Base-by-base conservation (phyloP, 768 basidiomycete species). In the Ramaria sp. region DNA sequence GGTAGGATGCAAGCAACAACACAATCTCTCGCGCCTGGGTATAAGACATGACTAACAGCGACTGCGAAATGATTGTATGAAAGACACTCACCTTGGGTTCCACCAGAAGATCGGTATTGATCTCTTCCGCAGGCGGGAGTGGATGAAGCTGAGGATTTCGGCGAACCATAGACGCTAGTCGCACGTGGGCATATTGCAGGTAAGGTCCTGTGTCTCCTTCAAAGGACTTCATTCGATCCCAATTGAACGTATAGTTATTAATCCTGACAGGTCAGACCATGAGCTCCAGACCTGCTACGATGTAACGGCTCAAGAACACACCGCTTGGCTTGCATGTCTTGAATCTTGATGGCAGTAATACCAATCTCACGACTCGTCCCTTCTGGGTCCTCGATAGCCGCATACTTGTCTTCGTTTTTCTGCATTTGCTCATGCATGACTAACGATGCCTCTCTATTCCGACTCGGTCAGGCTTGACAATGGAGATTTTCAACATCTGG, bases 371-470 rank as follows among this genome's bases (percentile, higher is more conserved):
- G 75, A 55, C 80, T 78, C 44, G 84, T 85, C 45, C 67, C 70
- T 63, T 88, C 85, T 0, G 95, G 94, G 66, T 99, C 82, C 62
- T 90, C 89, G 36, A 99, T 77, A 24, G 84, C 81, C 3, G 73
- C 78, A 63, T 94, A 97, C 69, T 98, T 99, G 50, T 83, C 91
- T 70, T 90, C 83, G 66, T 97, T 97, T 69, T 84, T 84, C 68
- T 73, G 75, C 95, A 99, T 99, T 70, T 94, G 90, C 56, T 94
- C 92, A 69, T 89, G 91, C 95, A 98, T 98, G 48, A 86, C 83
- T 42, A 78, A 75, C 4, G 81, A 77, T 0, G 94, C 91, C 63
- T 96, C 93, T 60, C 84, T 79, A 30, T 27, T 10, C 5, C 10
- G n/a, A 45, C 16, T 27, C 5, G 18, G 22, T 27, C 18, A 52